Conservation (phyloP, 2,329 filamentous ascomycete species). For the Aureobasidium sp. region DNA sequence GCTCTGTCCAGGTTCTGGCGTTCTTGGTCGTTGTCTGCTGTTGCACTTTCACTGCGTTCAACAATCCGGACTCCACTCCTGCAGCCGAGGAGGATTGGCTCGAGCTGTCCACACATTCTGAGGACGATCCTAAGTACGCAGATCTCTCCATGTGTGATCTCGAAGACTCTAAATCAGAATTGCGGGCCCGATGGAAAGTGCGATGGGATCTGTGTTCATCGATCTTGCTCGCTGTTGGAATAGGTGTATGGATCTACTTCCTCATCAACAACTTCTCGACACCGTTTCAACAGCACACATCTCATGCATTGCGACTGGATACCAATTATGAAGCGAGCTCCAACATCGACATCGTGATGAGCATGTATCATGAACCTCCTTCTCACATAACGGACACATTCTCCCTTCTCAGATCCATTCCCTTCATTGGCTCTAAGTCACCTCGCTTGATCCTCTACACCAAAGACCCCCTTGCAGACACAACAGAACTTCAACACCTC, state of each 20-base stretch:
- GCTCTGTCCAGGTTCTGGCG: not conserved
- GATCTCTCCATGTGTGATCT: not conserved
- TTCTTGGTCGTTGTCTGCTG: not conserved
- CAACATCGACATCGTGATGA: conserved; percentile 28
- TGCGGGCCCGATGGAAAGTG: no score
- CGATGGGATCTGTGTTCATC: no score
- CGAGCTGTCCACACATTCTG: not conserved
- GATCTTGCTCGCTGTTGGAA: not conserved
- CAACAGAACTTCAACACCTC: conserved; percentile 16
- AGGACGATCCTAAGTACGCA: not conserved
- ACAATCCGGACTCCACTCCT: not conserved
- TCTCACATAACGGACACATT: conserved; percentile 13
- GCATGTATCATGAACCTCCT: conserved; percentile 29
- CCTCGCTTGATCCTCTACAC: conserved; percentile 25
- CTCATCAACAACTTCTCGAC: not conserved
- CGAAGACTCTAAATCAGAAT: not conserved
- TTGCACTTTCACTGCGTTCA: not conserved
- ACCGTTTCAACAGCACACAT: not conserved
- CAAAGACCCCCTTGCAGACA: conserved; percentile 23
- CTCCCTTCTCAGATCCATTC: conserved; percentile 14
- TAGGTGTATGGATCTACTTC: not conserved
- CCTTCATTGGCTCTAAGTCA: conserved; percentile 15
- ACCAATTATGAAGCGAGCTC: conserved; percentile 18
- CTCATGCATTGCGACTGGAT: conserved; percentile 16
- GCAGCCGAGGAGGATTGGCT: not conserved